These are phyloP conservation scores for Crucibulum laeve DNA, from an alignment of 768 basidiomycete species.

Conservation along the genomic window DNA sequence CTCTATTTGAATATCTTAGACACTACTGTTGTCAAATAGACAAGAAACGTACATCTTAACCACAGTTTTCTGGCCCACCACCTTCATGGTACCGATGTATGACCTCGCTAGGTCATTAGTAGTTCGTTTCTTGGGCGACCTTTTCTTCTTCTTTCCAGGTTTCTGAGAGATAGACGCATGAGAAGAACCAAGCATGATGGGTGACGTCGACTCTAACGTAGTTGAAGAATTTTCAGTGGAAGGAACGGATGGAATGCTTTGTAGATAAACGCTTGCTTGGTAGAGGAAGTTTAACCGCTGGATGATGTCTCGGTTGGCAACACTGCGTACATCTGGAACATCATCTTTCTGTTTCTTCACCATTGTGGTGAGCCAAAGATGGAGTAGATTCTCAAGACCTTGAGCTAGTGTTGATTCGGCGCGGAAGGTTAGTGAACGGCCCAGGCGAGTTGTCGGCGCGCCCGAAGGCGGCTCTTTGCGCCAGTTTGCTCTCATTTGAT, in stretches of 20 bases:
- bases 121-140: slow-evolving; percentile 21
- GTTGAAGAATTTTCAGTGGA: slow-evolving; percentile 1
- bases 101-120: slow-evolving; percentile 55
- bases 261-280: slow-evolving; percentile 70
- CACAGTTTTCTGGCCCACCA: slow-evolving; percentile 70
- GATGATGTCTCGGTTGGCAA: slow-evolving; percentile 69
- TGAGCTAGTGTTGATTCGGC: too few species aligned
- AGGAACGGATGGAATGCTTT: slow-evolving; percentile 23
- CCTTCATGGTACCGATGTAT: slow-evolving; percentile 64
- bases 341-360: slow-evolving; percentile 64
- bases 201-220: neutral
- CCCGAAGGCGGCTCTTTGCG: too few species aligned
- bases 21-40: neutral
- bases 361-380: too few species aligned
- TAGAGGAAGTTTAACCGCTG: slow-evolving; percentile 85
- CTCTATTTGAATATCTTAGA: slow-evolving; percentile 36
- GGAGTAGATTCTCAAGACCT: too few species aligned
- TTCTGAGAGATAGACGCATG: neutral
- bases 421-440: too few species aligned
- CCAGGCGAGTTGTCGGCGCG: too few species aligned
- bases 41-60: slow-evolving; percentile 60
- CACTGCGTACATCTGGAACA: slow-evolving; percentile 49
- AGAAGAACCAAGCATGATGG: neutral
- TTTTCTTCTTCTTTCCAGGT: slow-evolving; percentile 12
- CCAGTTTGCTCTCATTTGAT: too few species aligned